Percentiles rank a stretch among this genome's conserved stretches.
Conservation (phyloP, 768 basidiomycete genomes). For the Amanita exitialis region DNA sequence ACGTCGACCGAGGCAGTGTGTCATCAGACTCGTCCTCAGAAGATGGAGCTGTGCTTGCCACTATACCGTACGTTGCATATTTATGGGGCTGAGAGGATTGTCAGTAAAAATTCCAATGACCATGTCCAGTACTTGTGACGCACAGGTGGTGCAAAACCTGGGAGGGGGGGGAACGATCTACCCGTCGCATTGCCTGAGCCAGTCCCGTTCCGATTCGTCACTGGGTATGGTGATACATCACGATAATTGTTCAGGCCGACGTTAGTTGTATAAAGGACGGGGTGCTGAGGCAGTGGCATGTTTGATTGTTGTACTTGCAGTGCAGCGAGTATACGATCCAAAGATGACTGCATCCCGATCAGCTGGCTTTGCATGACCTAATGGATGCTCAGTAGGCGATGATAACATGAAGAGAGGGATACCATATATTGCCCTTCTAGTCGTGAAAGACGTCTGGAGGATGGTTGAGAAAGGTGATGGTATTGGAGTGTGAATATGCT, state of each 20-base stretch:
- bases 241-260: conserved; percentile 18
- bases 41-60: conserved; percentile 73
- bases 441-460: conserved; percentile 61
- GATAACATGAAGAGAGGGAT: conserved; percentile 11
- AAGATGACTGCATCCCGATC: conserved; percentile 87
- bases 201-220: conserved; percentile 30
- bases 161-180: conserved; percentile 70
- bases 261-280: conserved; percentile 23
- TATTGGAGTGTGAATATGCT: conserved; percentile 4
- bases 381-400: conserved; percentile 3
- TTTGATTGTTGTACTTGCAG: conserved; percentile 36
- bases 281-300: conserved; percentile 23
- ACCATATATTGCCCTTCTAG: conserved; percentile 84
- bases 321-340: conserved; percentile 72
- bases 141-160: conserved; percentile 88
- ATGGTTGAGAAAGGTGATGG: conserved; percentile 9
- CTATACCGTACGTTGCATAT: conserved; percentile 85
- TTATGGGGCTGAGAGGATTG: conserved; percentile 57
- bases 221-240: conserved; percentile 22
- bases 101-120: conserved; percentile 7
- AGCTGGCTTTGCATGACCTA: conserved; percentile 91
- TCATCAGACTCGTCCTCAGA: conserved; percentile 92
- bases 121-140: conserved; percentile 17
- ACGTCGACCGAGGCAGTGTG: conserved; percentile 68
- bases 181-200: conserved; percentile 22